These are phyloP conservation scores for Leccinellum albellum DNA, from an alignment of 768 basidiomycete genomes.

Conservation along the genomic window DNA sequence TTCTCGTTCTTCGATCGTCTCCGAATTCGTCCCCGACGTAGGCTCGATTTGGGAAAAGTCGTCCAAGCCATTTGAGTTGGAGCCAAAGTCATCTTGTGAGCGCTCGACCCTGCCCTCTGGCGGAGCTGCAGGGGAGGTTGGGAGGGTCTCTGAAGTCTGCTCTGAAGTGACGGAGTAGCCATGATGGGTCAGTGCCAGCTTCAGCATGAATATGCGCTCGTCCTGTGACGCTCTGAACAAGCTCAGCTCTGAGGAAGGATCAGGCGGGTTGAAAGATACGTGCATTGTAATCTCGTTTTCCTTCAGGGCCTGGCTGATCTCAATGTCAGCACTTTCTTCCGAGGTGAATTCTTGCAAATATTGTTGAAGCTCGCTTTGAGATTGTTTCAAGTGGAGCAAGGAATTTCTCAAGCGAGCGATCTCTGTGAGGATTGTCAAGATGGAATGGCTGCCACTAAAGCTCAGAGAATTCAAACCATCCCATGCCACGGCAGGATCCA, in stretches of 20 bases:
- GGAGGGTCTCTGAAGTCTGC: constrained; percentile 2
- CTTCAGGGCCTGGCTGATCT: constrained; percentile 54
- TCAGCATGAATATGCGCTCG: constrained; percentile 68
- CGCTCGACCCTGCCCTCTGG: not conserved
- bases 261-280: constrained; percentile 32
- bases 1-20: constrained; percentile 4
- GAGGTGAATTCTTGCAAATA: constrained; percentile 37
- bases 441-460: not conserved
- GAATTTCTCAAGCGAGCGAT: constrained; percentile 75
- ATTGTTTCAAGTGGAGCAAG: constrained; percentile 53
- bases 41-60: not conserved
- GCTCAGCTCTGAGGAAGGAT: constrained; percentile 10
- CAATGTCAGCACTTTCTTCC: constrained; percentile 44
- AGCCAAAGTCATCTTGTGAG: constrained; percentile 2
- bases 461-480: constrained; percentile 49
- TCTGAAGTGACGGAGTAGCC: constrained; percentile 43
- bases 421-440: constrained; percentile 41
- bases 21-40: not conserved
- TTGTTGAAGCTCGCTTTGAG: constrained; percentile 56
- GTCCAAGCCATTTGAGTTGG: constrained; percentile 16
- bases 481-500: constrained; percentile 65
- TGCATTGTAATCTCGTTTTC: constrained; percentile 76
- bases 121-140: not conserved
- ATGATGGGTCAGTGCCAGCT: constrained; percentile 60
- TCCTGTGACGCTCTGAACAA: constrained; percentile 66